phyloP scores from a whole-genome alignment of 331 rosid genomes.

The Arachis monticola region DNA sequence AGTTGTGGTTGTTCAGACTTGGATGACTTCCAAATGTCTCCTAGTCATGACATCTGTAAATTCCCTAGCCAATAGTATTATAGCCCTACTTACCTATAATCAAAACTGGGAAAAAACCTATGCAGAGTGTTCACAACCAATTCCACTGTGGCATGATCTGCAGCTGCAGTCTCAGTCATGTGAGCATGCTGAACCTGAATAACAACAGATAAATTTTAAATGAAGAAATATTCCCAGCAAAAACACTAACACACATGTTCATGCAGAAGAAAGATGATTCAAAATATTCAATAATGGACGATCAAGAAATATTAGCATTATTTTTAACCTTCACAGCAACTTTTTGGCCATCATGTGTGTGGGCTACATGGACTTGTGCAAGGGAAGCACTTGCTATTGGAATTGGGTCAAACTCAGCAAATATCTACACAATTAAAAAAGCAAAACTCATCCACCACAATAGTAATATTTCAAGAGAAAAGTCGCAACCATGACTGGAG shows the following conservation, averaged over 20 bases:
- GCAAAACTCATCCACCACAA: conserved; percentile 39
- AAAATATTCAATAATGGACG: conserved; percentile 37
- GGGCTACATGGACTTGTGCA: conserved; percentile 95
- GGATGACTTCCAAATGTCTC: conserved; percentile 38
- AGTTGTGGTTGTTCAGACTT: conserved; percentile 26
- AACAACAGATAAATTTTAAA: conserved; percentile 35
- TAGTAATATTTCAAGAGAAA: conserved; percentile 23
- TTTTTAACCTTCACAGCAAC: conserved; percentile 92
- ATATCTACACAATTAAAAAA: conserved; percentile 63
- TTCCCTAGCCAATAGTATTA: conserved; percentile 16
- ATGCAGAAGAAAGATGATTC: conserved; percentile 40
- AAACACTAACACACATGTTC: conserved; percentile 21
- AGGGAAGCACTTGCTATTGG: conserved; percentile 98
- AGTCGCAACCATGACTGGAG: conserved; percentile 8
- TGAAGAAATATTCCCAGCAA: conserved; percentile 30
- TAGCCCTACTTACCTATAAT: conserved; percentile 87
- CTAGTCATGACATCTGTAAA: conserved; percentile 25
- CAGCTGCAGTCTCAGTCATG: conserved; percentile 96
- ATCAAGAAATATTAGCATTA: conserved; percentile 24
- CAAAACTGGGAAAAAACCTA: conserved; percentile 79
- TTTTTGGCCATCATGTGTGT: conserved; percentile 79
- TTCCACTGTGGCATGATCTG: conserved; percentile 90
- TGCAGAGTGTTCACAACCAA: conserved; percentile 80
- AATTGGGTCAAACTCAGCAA: conserved; percentile 79
- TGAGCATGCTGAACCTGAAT: conserved; percentile 93